Percentiles rank a stretch among this genome's conserved stretches.
Evolutionary conservation across 306 rosid species (phyloP).

Genomic region (Fragaria vesca): DNA sequence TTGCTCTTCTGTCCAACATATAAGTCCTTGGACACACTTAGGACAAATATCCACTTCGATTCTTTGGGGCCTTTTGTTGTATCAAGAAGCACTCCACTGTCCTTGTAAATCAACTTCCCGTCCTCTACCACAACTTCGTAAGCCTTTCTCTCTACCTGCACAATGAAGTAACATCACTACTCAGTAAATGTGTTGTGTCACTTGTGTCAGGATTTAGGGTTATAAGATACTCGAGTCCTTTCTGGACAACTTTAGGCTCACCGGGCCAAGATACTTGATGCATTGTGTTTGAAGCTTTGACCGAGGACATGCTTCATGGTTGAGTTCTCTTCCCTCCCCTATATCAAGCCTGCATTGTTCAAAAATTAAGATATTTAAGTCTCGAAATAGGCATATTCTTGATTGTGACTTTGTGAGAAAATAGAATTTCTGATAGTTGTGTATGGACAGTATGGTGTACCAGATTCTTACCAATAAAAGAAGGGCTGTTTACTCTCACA

Average conservation of each 20-base stretch:
- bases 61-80: constrained; percentile 46
- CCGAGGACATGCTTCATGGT: constrained; percentile 56
- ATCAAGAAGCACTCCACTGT: constrained; percentile 44
- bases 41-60: constrained; percentile 80
- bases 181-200: background rate
- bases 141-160: constrained; percentile 61
- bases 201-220: background rate
- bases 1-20: constrained; percentile 71
- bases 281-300: constrained; percentile 75
- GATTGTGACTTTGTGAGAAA: constrained; percentile 14
- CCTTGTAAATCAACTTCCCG: constrained; percentile 54
- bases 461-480: constrained; percentile 68
- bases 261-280: constrained; percentile 90
- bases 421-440: constrained; percentile 3
- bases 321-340: constrained; percentile 72
- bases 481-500: constrained; percentile 78
- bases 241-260: constrained; percentile 28
- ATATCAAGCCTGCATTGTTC: constrained; percentile 70
- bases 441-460: background rate
- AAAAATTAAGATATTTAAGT: constrained; percentile 6
- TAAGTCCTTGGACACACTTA: constrained; percentile 69
- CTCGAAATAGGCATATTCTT: constrained; percentile 10
- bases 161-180: constrained; percentile 11
- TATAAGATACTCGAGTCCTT: background rate
- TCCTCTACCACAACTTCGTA: constrained; percentile 52